Percentiles rank a stretch among this genome's conserved stretches.
Conservation (phyloP, 192 early-diverging fungal genomes). For the Podila epicladia region DNA sequence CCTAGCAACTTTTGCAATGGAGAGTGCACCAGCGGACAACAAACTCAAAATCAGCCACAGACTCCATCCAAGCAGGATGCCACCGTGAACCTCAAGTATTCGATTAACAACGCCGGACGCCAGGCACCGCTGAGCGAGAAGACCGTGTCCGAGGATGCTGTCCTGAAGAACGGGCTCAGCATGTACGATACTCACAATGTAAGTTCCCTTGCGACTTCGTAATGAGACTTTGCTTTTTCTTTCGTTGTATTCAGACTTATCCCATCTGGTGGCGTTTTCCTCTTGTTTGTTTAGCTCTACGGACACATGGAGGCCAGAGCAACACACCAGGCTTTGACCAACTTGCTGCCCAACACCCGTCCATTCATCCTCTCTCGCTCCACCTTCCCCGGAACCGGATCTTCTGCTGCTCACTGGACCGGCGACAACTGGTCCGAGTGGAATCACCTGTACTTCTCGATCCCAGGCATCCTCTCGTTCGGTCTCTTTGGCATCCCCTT, state of each 20-base stretch:
- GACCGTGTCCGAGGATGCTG: slow-evolving; percentile 33
- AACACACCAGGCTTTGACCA: slow-evolving; percentile 53
- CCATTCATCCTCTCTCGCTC: slow-evolving; percentile 73
- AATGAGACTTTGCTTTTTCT: not conserved
- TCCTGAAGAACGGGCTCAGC: slow-evolving; percentile 58
- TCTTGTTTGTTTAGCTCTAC: slow-evolving; percentile 40
- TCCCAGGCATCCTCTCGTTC: slow-evolving; percentile 70
- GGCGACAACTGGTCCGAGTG: slow-evolving; percentile 73
- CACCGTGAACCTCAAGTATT: slow-evolving; percentile 42
- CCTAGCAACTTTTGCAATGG: slow-evolving; percentile 72
- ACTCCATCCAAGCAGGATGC: slow-evolving; percentile 7
- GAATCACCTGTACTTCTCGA: slow-evolving; percentile 66
- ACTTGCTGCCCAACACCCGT: slow-evolving; percentile 53
- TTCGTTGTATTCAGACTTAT: too few relatives aligned
- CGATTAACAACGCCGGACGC: slow-evolving; percentile 43
- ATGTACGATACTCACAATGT: slow-evolving; percentile 67
- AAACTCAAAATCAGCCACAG: slow-evolving; percentile 33
- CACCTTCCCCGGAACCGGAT: slow-evolving; percentile 69
- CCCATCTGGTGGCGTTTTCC: not conserved
- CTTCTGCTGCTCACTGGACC: slow-evolving; percentile 58
- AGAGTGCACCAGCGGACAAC: slow-evolving; percentile 46
- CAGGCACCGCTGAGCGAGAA: slow-evolving; percentile 38
- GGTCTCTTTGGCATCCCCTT: slow-evolving; percentile 78
- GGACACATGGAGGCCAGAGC: slow-evolving; percentile 68
- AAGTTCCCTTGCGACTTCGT: not conserved